Percentiles rank a stretch among this genome's conserved stretches.
Conservation (phyloP, 306 rosid species). For the Lotus japonicus region DNA sequence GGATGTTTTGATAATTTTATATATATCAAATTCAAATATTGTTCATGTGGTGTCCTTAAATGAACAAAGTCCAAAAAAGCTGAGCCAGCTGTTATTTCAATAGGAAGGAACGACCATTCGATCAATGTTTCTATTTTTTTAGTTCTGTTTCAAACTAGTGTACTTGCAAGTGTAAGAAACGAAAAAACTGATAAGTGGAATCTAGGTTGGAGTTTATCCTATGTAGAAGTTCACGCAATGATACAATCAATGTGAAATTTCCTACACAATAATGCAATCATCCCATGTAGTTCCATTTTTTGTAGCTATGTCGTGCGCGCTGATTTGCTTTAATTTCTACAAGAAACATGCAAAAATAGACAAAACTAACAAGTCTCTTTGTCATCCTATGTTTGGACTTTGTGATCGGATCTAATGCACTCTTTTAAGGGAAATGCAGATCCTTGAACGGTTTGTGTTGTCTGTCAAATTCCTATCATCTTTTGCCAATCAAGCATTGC, state of each 20-base stretch:
- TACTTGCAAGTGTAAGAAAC: neutral
- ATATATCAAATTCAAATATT: neutral
- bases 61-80: neutral
- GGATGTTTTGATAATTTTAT: neutral
- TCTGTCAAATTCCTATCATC: too few relatives aligned
- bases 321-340: neutral
- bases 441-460: too few relatives aligned
- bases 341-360: neutral
- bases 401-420: too few relatives aligned
- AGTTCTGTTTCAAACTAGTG: neutral
- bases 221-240: constrained; percentile 10
- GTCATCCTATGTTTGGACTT: too few relatives aligned
- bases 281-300: neutral
- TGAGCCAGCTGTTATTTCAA: neutral
- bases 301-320: neutral
- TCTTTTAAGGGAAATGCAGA: too few relatives aligned
- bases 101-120: neutral
- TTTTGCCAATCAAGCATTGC: too few relatives aligned
- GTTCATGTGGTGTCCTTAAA: neutral
- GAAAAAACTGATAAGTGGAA: neutral
- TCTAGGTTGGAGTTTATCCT: neutral
- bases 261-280: neutral
- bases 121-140: neutral
- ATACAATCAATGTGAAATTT: constrained; percentile 6
- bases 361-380: neutral